Base-by-base conservation (phyloP, 169 alveolate species). In the Plasmodium reichenowi region DNA sequence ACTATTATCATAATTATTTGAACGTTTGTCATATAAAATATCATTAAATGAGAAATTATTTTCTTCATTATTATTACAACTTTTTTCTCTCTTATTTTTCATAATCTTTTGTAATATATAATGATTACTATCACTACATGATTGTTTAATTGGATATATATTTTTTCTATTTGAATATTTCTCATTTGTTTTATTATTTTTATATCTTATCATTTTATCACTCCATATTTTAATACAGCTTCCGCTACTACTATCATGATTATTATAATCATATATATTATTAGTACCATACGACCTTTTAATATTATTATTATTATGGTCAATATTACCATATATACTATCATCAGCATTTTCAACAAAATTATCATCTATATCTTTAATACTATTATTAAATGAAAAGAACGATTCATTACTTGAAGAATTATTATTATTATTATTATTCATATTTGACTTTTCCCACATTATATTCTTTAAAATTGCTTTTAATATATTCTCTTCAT, bases 391-490 rank as follows among this genome's bases (percentile, higher is more conserved):
- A 52, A 5, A 38, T 38, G 47, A 5, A 38, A 38, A 38, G 10
- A 38, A 38, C 47, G 47, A 38, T 38, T 38, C 47, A 60, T 26
- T 74, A 67, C 63, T 60, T 10, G 71, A 20, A 12, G 63, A 60
- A 26, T 43, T 22, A 63, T 56, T 47, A 5, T 24, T 32, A 72
- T 43, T 24, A 62, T 6, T 17, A 74, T 29, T 48, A 48, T 63
- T 64, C 67, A 70, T 29, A 50, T 29, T 26, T 12, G 76, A 48
- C 22, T 63, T 13, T 9, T 76, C 74, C 45, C 32, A 64, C 52
- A 76, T 76, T 76, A 76, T 76, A 56, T 76, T 76, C 29, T 48
- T 64, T 58, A 76, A 63, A 48, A 76, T 50, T 20, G 76, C 60
- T 58, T 50, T 76, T 70, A 76, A 48, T 17, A 76, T 63, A 64